Conservation (phyloP, 2,329 filamentous ascomycete genomes). For the Ascochyta rabiei region DNA sequence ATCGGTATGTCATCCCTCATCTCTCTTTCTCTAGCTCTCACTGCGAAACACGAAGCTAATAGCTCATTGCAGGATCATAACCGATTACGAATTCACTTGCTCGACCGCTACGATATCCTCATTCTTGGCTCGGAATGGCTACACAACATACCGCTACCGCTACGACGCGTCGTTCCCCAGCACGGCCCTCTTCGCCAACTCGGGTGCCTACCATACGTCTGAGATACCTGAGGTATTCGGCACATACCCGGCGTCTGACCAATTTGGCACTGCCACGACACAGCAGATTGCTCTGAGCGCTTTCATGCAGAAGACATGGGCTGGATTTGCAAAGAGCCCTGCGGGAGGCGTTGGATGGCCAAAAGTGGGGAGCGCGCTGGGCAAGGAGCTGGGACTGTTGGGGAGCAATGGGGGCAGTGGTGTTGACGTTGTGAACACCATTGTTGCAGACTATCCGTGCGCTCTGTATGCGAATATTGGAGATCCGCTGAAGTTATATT, state of each 20-base stretch:
- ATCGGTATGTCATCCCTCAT: not conserved
- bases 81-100: constrained; percentile 18
- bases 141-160: constrained; percentile 26
- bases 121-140: constrained; percentile 14
- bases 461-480: constrained; percentile 9
- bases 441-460: constrained; percentile 18
- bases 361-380: constrained; percentile 5
- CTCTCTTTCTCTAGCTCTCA: no score
- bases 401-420: constrained; percentile 13
- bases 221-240: constrained; percentile 32
- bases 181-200: constrained; percentile 13
- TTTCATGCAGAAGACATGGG: constrained; percentile 32
- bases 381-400: constrained; percentile 17
- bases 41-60: not conserved
- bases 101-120: constrained; percentile 8
- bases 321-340: constrained; percentile 29
- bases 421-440: constrained; percentile 4
- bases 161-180: constrained; percentile 22
- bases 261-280: constrained; percentile 17
- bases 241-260: constrained; percentile 21
- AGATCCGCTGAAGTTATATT: constrained; percentile 10
- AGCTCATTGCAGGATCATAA: not conserved
- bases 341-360: constrained; percentile 17
- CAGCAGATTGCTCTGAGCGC: constrained; percentile 26
- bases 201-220: constrained; percentile 25